Percentiles rank a stretch among this genome's conserved stretches.
Evolutionary conservation across 306 rosid genomes (phyloP).

Genomic region (Prunus padus): DNA sequence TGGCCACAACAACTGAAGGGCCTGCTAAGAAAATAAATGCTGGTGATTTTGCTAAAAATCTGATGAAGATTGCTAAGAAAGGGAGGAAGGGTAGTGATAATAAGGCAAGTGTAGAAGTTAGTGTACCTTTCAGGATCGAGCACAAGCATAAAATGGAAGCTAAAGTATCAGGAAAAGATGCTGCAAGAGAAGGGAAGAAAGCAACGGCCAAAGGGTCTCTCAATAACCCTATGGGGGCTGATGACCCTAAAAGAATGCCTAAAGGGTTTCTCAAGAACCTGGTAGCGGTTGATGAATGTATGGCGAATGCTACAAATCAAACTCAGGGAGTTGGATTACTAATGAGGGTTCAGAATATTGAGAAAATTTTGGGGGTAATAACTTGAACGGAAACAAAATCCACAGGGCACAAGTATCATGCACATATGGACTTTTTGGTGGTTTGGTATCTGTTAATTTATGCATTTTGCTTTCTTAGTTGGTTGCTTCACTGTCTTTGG

Average conservation of each 20-base stretch:
- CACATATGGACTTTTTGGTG: neutral
- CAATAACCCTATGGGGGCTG: slow-evolving; percentile 18
- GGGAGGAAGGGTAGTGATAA: neutral
- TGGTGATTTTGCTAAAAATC: neutral
- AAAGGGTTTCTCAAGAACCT: slow-evolving; percentile 8
- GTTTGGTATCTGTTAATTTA: neutral
- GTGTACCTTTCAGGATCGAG: neutral
- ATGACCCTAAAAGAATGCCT: neutral
- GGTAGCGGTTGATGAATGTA: slow-evolving; percentile 4
- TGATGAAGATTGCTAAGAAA: neutral
- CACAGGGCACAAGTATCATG: neutral
- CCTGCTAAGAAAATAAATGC: neutral
- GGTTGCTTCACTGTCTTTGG: neutral
- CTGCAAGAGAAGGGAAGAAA: slow-evolving; percentile 6
- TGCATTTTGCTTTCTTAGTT: neutral
- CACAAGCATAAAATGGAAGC: neutral
- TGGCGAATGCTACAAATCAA: neutral
- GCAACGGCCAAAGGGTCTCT: slow-evolving; percentile 3
- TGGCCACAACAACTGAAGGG: neutral
- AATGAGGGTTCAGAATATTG: neutral
- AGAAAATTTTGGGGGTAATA: neutral
- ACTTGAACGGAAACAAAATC: neutral
- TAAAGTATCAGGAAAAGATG: neutral
- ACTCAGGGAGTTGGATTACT: slow-evolving; percentile 5
- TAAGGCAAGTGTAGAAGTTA: neutral